Base-by-base conservation (phyloP, 768 basidiomycete genomes). In the Tricholoma terreum region DNA sequence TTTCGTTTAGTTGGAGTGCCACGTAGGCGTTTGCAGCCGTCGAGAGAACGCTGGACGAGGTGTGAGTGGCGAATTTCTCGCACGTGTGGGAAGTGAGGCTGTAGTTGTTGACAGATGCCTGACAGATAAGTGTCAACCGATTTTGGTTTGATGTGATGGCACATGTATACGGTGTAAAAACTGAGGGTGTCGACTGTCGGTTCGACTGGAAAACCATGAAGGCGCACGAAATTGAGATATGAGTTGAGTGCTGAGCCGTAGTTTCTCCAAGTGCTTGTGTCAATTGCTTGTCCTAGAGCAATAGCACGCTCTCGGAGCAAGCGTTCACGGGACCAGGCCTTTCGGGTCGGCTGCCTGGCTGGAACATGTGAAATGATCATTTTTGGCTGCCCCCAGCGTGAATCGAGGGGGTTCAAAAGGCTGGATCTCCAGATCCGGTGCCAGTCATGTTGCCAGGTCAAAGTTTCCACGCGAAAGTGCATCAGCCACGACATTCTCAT, bases 71-170 rank as follows among this genome's bases (percentile, higher is more conserved):
- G 64, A 15, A 50, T 40, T 1, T 24, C 21, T 6, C 71, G 68
- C 9, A 76, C 68, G 12, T 63, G 3, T 2, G 76, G 75, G 63
- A 68, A 80, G 14, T 62, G 54, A 0, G 62, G 46, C 55, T 77
- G 73, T 10, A 78, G 71, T 43, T 70, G 61, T 15, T 65, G 68
- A 52, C 66, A 68, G 15, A 77, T 75, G 1, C 77, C 75, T 4
- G 75, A 76, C n/a, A n/a, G n/a, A n/a, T n/a, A n/a, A n/a, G n/a
- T n/a, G n/a, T n/a, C n/a, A n/a, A n/a, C n/a, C n/a, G 75, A 74
- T 1, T 45, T n/a, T 0, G 77, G 76, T 43, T 71, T 61, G 42
- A 79, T 75, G 56, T 65, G 2, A 66, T 62, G n/a, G n/a, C n/a
- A n/a, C n/a, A n/a, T n/a, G n/a, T n/a, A n/a, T n/a, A n/a, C n/a